Conservation (phyloP, 164 flowering plant species). For the Litsea cubeba region DNA sequence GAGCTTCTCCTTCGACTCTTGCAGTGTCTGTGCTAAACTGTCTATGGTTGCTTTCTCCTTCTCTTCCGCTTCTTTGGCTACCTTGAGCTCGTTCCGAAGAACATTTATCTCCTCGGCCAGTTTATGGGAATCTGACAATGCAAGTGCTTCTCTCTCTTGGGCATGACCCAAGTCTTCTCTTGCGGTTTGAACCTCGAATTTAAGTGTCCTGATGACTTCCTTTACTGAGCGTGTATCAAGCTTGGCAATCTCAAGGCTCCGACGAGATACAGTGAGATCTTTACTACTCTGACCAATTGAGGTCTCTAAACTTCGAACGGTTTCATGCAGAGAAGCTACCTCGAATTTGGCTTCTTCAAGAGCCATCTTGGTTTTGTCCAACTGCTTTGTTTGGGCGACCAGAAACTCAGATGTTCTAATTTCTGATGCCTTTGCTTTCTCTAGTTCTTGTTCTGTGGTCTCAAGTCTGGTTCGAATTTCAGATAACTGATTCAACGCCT, state of each 20-base stretch:
- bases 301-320: conserved; percentile 20
- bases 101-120: conserved; percentile 28
- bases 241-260: conserved; percentile 11
- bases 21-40: conserved; percentile 63
- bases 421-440: conserved; percentile 42
- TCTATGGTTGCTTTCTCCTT: conserved; percentile 76
- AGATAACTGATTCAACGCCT: conserved; percentile 12
- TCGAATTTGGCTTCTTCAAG: conserved; percentile 60
- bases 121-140: conserved; percentile 19
- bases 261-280: conserved; percentile 8
- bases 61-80: conserved; percentile 67
- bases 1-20: conserved; percentile 56
- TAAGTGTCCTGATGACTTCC: conserved; percentile 27
- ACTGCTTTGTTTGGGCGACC: conserved; percentile 40
- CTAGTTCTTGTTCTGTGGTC: conserved; percentile 37
- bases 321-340: conserved; percentile 28
- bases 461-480: conserved; percentile 25
- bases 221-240: conserved; percentile 6
- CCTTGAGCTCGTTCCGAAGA: conserved; percentile 48
- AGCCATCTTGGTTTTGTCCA: conserved; percentile 48
- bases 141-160: conserved; percentile 27
- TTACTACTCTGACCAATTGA: conserved; percentile 1
- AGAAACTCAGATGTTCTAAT: conserved; percentile 33
- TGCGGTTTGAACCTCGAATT: conserved; percentile 34
- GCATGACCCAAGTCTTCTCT: conserved; percentile 24